These are phyloP conservation scores for Colletotrichum magnum DNA, from an alignment of 2,329 filamentous ascomycete species.

Conservation along the genomic window DNA sequence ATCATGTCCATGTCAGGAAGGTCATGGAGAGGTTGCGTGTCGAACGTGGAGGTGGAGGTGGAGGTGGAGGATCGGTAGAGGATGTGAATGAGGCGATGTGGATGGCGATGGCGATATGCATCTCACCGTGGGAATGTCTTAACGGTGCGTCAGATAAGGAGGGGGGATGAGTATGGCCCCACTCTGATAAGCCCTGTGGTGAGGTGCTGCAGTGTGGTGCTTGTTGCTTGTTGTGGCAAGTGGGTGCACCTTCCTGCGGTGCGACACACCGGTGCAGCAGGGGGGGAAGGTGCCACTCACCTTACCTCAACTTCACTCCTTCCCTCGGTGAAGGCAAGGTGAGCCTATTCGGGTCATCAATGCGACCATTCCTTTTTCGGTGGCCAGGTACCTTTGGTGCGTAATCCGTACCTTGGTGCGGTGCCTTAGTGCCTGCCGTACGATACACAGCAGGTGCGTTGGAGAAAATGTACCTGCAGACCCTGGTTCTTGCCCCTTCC, in stretches of 20 bases:
- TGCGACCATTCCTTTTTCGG: slow-evolving; percentile 32
- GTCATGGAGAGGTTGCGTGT: background rate
- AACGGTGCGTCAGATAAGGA: slow-evolving; percentile 6
- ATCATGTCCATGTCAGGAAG: background rate
- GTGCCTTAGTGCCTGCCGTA: background rate
- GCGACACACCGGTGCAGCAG: background rate
- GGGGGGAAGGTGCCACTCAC: background rate
- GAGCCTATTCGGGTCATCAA: slow-evolving; percentile 30
- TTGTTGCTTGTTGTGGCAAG: too few species aligned
- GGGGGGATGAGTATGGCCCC: background rate
- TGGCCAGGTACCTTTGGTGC: background rate
- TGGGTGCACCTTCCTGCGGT: background rate
- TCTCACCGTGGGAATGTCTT: slow-evolving; percentile 15
- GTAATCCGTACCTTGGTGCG: background rate
- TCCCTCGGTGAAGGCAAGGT: slow-evolving; percentile 20
- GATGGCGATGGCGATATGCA: slow-evolving; percentile 4
- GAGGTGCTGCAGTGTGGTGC: too few species aligned
- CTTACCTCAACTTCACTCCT: slow-evolving; percentile 9
- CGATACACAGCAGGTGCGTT: background rate
- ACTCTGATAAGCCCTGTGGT: background rate
- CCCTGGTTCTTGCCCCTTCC: slow-evolving; percentile 4
- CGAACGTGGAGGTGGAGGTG: background rate
- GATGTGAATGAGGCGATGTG: background rate
- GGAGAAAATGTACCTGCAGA: background rate
- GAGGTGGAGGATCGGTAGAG: slow-evolving; percentile 6